Evolutionary conservation across 2,329 filamentous ascomycete species (phyloP).

Genomic region (Neobulgaria alba): DNA sequence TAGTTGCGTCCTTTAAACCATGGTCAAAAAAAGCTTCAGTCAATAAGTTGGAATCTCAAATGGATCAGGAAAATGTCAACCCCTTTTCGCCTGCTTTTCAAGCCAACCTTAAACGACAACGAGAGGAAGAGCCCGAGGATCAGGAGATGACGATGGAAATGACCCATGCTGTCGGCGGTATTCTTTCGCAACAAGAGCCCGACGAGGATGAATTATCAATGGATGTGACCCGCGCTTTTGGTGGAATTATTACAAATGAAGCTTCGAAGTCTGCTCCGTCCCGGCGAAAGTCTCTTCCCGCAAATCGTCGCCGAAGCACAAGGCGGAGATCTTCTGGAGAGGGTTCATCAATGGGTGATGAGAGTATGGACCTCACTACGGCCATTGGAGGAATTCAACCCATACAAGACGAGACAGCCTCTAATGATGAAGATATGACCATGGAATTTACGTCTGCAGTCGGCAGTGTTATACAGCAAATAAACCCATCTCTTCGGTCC

Average conservation of each 20-base stretch:
- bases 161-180: constrained; percentile 47
- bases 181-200: constrained; percentile 27
- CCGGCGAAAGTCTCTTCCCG: constrained; percentile 27
- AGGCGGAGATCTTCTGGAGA: constrained; percentile 30
- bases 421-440: constrained; percentile 60
- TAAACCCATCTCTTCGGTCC: constrained; percentile 28
- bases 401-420: constrained; percentile 27
- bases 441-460: constrained; percentile 69
- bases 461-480: constrained; percentile 41
- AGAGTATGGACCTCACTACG: constrained; percentile 47
- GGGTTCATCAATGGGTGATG: constrained; percentile 26
- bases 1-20: constrained; percentile 65
- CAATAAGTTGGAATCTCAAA: constrained; percentile 25
- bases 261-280: constrained; percentile 8
- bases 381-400: constrained; percentile 45
- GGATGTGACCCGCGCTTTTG: constrained; percentile 82
- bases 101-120: constrained; percentile 20
- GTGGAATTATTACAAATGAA: constrained; percentile 55
- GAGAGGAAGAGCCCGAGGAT: constrained; percentile 17
- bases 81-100: constrained; percentile 33
- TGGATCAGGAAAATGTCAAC: constrained; percentile 42
- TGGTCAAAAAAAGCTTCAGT: constrained; percentile 54
- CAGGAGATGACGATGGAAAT: constrained; percentile 46
- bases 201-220: constrained; percentile 62
- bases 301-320: constrained; percentile 29